Conservation (phyloP, 768 basidiomycete species). For the Symmetrospora coprosmae region DNA sequence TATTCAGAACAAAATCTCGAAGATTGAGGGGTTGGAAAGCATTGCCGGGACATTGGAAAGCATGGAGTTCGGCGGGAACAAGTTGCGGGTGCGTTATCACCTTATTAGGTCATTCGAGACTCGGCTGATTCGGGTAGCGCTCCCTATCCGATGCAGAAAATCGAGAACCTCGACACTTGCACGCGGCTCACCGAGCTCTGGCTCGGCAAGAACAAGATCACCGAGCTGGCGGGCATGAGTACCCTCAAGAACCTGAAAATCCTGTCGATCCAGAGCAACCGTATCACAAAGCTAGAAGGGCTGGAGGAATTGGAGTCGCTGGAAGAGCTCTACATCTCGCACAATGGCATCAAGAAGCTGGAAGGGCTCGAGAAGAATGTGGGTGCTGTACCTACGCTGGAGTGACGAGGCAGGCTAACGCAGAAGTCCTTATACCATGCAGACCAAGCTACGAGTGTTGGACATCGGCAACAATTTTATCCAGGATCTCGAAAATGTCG, state of each 20-base stretch:
- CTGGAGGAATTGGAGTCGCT: slow-evolving; percentile 57
- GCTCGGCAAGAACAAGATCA: slow-evolving; percentile 96
- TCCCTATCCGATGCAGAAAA: slow-evolving; percentile 46
- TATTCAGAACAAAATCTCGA: slow-evolving; percentile 85
- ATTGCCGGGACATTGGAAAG: slow-evolving; percentile 52
- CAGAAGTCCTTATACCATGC: neutral
- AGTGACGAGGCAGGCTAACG: neutral
- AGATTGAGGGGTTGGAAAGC: slow-evolving; percentile 54
- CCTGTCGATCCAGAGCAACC: slow-evolving; percentile 72
- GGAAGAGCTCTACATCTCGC: slow-evolving; percentile 82
- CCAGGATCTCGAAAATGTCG: slow-evolving; percentile 60
- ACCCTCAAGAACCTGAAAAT: slow-evolving; percentile 62
- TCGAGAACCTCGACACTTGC: slow-evolving; percentile 68
- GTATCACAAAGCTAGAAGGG: slow-evolving; percentile 73
- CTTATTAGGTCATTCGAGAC: neutral
- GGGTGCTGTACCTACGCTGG: slow-evolving; percentile 30
- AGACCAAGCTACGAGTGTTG: slow-evolving; percentile 62
- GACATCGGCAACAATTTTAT: slow-evolving; percentile 81
- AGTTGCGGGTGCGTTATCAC: slow-evolving; percentile 53
- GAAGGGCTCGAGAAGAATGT: slow-evolving; percentile 80
- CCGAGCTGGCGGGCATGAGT: slow-evolving; percentile 65
- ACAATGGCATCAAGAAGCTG: slow-evolving; percentile 71
- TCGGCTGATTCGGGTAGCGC: slow-evolving; percentile 11
- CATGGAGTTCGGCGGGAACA: slow-evolving; percentile 86
- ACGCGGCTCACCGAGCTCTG: slow-evolving; percentile 75